A percentile compares a stretch with the other conserved stretches of the same genome.
These are phyloP conservation scores for Kluyveromyces wickerhamii DNA, from an alignment of 805 yeast species.

Conservation along the genomic window DNA sequence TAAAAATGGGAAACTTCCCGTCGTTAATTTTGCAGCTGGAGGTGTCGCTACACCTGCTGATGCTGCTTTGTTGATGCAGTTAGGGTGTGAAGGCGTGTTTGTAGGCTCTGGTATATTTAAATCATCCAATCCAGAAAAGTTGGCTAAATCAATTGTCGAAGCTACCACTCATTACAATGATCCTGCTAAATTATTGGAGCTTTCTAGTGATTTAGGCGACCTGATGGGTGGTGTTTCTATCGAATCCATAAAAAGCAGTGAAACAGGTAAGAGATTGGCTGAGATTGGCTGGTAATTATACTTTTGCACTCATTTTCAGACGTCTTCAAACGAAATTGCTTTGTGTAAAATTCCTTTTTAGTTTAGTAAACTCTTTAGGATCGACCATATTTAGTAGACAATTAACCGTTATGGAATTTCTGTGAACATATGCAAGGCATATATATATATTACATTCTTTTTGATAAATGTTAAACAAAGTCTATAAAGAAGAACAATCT, in stretches of 20 bases:
- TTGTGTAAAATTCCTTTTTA: no score
- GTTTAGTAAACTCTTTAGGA: no score
- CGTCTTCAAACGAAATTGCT: no score
- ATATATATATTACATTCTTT: no score
- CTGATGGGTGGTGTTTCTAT: constrained; percentile 69
- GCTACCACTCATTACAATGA: constrained; percentile 67
- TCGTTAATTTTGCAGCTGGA: constrained; percentile 82
- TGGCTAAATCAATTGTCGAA: constrained; percentile 72
- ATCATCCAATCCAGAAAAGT: constrained; percentile 60
- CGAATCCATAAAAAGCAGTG: constrained; percentile 34
- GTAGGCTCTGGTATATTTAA: constrained; percentile 77
- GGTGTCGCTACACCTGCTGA: constrained; percentile 86
- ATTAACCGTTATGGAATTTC: no score
- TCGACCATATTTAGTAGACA: no score
- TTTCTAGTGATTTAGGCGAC: constrained; percentile 63
- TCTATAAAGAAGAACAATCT: no score
- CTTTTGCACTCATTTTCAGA: no score
- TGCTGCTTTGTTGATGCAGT: constrained; percentile 76
- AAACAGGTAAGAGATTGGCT: constrained; percentile 31
- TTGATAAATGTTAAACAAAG: no score
- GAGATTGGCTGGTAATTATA: constrained; percentile 48
- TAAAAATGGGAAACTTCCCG: constrained; percentile 58
- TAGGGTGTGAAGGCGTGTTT: constrained; percentile 73
- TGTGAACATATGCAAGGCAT: no score
- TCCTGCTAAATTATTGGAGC: constrained; percentile 51